Base-by-base conservation (phyloP, 805 yeast genomes). In the Saturnispora diversa region DNA sequence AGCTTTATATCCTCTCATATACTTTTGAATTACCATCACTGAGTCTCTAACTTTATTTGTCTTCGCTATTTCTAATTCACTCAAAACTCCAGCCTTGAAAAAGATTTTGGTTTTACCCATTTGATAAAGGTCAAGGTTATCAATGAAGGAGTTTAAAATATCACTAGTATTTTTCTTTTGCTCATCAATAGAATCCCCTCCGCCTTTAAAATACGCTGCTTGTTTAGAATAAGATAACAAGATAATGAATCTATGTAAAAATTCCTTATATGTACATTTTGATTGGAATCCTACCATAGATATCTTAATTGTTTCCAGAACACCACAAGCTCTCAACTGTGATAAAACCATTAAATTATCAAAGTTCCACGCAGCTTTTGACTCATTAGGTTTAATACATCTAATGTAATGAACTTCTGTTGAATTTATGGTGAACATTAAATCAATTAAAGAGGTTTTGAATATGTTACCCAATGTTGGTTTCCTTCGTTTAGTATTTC, bases 241-340 rank as follows among this genome's bases (percentile, higher is more conserved):
- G 54, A 88, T 77, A 52, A 84, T 85, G 59, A 87, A 90, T 56
- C 95, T 75, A 46, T 78, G 74, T 16, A 88, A 92, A 66, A 90
- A 90, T 55, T 92, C 97, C 38, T 78, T 86, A 56, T 85, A 90
- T 1, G 95, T 77, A 84, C 95, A 86, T 57, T 96, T 73, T 0
- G 96, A 82, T n/a, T 97, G 98, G 71, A 88, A 90, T 23, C 98
- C 98, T 36, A 95, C 97, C 64, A 96, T 86, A 1, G 97, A 88
- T 32, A 90, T 90, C 53, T 95, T 70, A 55, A 90, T 90, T 1
- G 98, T 90, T 60, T 90, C 98, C 50, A 90, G 69, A 33, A 90
- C 97, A 79, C 98, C 98, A 69, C 98, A 90, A 3, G 98, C 98
- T 57, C 98, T 75, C 46, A 90, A 70, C 61, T 90, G 98, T 4